These are phyloP conservation scores for Globisporangium apiculatum DNA, from an alignment of 352 stramenopile genomes.

Conservation along the genomic window DNA sequence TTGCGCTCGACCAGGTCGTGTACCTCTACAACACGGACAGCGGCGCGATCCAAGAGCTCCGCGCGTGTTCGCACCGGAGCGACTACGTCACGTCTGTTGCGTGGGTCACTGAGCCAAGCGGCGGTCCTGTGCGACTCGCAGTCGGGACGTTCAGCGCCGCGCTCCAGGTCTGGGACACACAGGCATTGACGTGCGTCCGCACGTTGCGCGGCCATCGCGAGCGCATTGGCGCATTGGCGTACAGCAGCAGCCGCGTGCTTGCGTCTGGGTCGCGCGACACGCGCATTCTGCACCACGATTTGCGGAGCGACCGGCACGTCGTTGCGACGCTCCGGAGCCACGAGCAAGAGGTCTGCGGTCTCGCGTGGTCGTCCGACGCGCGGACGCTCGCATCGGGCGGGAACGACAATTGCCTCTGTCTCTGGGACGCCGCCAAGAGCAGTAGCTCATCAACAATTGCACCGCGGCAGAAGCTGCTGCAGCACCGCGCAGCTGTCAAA, in stretches of 20 bases:
- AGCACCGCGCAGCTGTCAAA: conserved; percentile 95
- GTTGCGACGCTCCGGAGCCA: conserved; percentile 79
- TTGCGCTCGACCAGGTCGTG: conserved; percentile 90
- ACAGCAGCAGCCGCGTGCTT: conserved; percentile 85
- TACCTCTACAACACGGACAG: conserved; percentile 94
- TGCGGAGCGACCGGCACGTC: conserved; percentile 31
- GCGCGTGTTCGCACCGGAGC: conserved; percentile 30
- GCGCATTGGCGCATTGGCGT: conserved; percentile 88
- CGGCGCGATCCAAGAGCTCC: conserved; percentile 89
- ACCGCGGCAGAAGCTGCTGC: conserved; percentile 54
- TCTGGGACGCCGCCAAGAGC: conserved; percentile 84
- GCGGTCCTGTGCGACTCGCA: conserved; percentile 75
- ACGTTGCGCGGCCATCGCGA: conserved; percentile 85
- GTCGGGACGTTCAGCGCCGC: conserved; percentile 88
- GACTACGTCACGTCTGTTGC: conserved; percentile 94
- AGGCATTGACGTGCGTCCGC: conserved; percentile 73
- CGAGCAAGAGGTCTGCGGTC: conserved; percentile 93
- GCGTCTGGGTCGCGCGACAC: conserved; percentile 89
- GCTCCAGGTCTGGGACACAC: conserved; percentile 95
- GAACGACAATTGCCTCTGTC: conserved; percentile 93
- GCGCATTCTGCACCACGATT: conserved; percentile 71
- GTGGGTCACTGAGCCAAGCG: conserved; percentile 61
- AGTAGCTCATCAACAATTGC: conserved; percentile 7
- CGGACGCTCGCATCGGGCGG: conserved; percentile 90
- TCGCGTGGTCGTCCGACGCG: conserved; percentile 93